A percentile compares a stretch with the other conserved stretches of the same genome.
These are phyloP conservation scores for Eucalyptus virginea DNA, from an alignment of 345 rosid species.

Conservation along the genomic window DNA sequence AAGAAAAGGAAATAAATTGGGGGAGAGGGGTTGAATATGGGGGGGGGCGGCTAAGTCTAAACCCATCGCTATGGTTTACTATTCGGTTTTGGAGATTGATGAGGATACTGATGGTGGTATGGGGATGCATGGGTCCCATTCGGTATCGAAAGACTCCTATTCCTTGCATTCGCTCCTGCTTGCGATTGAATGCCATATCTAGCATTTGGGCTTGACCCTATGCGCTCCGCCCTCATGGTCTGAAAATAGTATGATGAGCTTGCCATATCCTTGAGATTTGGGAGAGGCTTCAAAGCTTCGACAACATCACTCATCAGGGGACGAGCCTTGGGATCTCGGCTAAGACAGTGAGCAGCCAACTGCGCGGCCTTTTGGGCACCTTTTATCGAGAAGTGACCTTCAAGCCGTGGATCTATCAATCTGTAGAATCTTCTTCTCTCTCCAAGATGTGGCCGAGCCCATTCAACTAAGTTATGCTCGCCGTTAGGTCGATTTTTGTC, in stretches of 20 bases:
- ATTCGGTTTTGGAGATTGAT: constrained; percentile 60
- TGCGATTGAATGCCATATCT: constrained; percentile 3
- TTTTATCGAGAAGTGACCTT: constrained; percentile 35
- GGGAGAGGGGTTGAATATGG: background rate
- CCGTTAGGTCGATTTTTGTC: constrained; percentile 36
- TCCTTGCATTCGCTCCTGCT: background rate
- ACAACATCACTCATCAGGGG: constrained; percentile 46
- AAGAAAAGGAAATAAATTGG: background rate
- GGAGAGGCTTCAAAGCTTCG: constrained; percentile 27
- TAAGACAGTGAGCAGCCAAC: constrained; percentile 37
- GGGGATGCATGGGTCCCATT: constrained; percentile 73
- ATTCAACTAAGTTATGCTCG: constrained; percentile 39
- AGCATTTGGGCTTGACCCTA: background rate
- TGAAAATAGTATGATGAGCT: constrained; percentile 39
- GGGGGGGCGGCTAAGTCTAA: background rate
- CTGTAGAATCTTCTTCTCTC: constrained; percentile 27
- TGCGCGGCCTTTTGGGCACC: constrained; percentile 42
- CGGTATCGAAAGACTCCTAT: constrained; percentile 40
- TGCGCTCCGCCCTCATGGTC: constrained; percentile 1
- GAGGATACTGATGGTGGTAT: constrained; percentile 43
- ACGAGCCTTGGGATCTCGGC: constrained; percentile 33
- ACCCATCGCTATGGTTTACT: constrained; percentile 25
- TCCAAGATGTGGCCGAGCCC: constrained; percentile 34
- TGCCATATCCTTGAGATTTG: constrained; percentile 34
- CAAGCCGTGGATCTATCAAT: constrained; percentile 33